These are phyloP conservation scores for Lentinula lateritia DNA, from an alignment of 768 basidiomycete species.

Conservation along the genomic window DNA sequence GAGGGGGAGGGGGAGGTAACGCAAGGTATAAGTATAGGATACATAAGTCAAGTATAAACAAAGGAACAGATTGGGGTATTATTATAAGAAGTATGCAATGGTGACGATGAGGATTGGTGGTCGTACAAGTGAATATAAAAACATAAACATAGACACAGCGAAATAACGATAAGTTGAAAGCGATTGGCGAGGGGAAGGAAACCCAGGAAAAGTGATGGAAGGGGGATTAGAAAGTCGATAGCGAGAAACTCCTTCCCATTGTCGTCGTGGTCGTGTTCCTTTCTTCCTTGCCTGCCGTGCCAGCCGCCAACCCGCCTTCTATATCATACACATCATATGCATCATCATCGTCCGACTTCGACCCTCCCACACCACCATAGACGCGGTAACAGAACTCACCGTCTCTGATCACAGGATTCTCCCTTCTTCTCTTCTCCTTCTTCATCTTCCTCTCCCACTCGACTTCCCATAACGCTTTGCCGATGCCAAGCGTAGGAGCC, in stretches of 20 bases:
- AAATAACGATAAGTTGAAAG: constrained; percentile 38
- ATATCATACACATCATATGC: neutral
- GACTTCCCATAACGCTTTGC: constrained; percentile 62
- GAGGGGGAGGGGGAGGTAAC: constrained; percentile 6
- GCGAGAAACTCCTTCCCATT: constrained; percentile 36
- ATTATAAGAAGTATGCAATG: constrained; percentile 7
- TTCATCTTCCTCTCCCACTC: constrained; percentile 65
- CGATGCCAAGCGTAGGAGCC: constrained; percentile 51
- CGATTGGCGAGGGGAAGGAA: constrained; percentile 15
- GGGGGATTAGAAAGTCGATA: constrained; percentile 49
- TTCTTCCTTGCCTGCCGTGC: constrained; percentile 43
- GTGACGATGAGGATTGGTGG: constrained; percentile 5
- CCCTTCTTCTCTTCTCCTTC: constrained; percentile 38
- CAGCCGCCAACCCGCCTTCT: constrained; percentile 62
- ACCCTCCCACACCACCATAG: constrained; percentile 5
- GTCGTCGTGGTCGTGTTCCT: constrained; percentile 29
- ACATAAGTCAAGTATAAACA: constrained; percentile 10
- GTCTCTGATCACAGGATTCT: constrained; percentile 56
- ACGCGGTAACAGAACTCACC: neutral
- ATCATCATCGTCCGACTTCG: neutral
- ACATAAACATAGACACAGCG: constrained; percentile 36
- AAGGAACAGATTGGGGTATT: neutral
- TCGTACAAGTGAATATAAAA: constrained; percentile 16
- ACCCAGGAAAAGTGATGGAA: constrained; percentile 2
- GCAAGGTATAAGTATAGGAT: constrained; percentile 7